Evolutionary conservation across 148 eudicot species (phyloP).

Genomic region (Linanthus parryae): DNA sequence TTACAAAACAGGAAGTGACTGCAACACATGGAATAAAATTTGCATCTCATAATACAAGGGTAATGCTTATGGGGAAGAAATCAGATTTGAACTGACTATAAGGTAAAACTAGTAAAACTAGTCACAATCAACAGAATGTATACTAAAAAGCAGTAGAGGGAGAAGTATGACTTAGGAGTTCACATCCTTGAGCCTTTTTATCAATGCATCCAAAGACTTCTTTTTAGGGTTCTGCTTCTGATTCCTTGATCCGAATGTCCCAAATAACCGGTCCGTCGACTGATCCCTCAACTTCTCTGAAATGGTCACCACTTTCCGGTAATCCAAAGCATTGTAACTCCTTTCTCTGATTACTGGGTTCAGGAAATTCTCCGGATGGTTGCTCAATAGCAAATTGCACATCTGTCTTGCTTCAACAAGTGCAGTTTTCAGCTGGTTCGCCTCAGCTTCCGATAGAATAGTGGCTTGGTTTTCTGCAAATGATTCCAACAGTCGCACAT

Average conservation of each 20-base stretch:
- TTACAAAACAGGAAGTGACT: slow-evolving; percentile 20
- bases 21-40: slow-evolving; percentile 32
- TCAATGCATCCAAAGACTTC: slow-evolving; percentile 85
- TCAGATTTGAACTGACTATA: slow-evolving; percentile 17
- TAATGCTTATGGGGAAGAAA: slow-evolving; percentile 10
- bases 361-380: slow-evolving; percentile 82
- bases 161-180: no score
- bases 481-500: slow-evolving; percentile 63
- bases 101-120: slow-evolving; percentile 18
- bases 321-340: slow-evolving; percentile 80
- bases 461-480: slow-evolving; percentile 76
- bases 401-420: slow-evolving; percentile 80
- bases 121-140: slow-evolving; percentile 22
- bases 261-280: slow-evolving; percentile 68
- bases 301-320: slow-evolving; percentile 72
- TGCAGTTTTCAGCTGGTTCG: slow-evolving; percentile 54
- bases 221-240: slow-evolving; percentile 74
- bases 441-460: slow-evolving; percentile 62
- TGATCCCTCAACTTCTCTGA: slow-evolving; percentile 90
- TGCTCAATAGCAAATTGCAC: slow-evolving; percentile 78
- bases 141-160: slow-evolving; percentile 13
- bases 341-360: slow-evolving; percentile 91
- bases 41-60: slow-evolving; percentile 20
- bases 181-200: slow-evolving; percentile 85
- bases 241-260: slow-evolving; percentile 74